These are phyloP conservation scores for Cichorium intybus DNA, from an alignment of 140 eudicot species.

Conservation along the genomic window DNA sequence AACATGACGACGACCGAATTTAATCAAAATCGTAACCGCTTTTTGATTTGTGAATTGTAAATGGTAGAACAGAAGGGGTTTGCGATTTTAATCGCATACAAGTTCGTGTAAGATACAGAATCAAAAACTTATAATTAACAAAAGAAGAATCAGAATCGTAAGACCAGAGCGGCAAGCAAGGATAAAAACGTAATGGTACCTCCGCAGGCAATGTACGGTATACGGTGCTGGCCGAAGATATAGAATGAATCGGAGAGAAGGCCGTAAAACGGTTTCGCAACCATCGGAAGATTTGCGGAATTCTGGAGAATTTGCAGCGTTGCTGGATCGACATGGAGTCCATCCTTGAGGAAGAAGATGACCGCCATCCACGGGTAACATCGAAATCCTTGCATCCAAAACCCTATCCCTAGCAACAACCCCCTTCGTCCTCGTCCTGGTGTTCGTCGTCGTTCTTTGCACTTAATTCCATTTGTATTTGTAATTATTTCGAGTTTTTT, in stretches of 20 bases:
- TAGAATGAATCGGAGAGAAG: constrained; percentile 77
- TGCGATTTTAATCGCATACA: neutral
- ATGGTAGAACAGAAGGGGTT: neutral
- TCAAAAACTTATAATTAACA: neutral
- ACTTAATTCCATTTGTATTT: constrained; percentile 4
- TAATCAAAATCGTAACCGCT: neutral
- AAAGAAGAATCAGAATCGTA: neutral
- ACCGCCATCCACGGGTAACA: constrained; percentile 92
- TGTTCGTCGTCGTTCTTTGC: neutral
- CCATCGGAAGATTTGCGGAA: constrained; percentile 91
- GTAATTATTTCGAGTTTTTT: constrained; percentile 12
- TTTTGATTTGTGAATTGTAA: neutral
- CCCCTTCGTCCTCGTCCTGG: constrained; percentile 16
- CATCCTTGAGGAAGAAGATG: constrained; percentile 74
- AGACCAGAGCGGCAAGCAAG: neutral
- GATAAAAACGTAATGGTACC: constrained; percentile 40
- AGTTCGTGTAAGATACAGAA: constrained; percentile 3
- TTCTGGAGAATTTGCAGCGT: constrained; percentile 76
- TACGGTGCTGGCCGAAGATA: constrained; percentile 73
- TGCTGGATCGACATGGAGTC: constrained; percentile 62
- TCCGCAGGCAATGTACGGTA: constrained; percentile 88
- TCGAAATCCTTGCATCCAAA: constrained; percentile 82
- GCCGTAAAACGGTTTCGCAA: constrained; percentile 88
- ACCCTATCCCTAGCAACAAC: constrained; percentile 70
- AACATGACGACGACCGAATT: constrained; percentile 4